Evolutionary conservation across 2,329 filamentous ascomycete genomes (phyloP).

Genomic region (Cytospora schulzeri): DNA sequence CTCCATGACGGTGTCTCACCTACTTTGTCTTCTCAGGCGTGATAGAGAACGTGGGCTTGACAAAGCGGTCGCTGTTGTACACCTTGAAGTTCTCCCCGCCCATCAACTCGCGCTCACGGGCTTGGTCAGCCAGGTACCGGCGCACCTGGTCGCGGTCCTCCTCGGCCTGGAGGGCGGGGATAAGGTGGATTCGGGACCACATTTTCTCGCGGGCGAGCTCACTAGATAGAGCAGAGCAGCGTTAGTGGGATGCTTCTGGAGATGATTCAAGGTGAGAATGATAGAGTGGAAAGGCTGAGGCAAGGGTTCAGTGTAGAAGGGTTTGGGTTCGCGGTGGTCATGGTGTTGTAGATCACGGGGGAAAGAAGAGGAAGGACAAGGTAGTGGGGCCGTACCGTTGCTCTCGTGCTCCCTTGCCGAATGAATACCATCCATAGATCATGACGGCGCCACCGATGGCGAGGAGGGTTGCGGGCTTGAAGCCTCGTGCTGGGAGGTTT

Average conservation of each 20-base stretch:
- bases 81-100: constrained; percentile 76
- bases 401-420: constrained; percentile 82
- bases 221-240: constrained; percentile 49
- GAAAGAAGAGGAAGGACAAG: constrained; percentile 9
- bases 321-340: background rate
- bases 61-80: constrained; percentile 87
- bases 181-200: constrained; percentile 95
- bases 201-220: constrained; percentile 97
- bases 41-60: constrained; percentile 77
- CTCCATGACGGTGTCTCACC: constrained; percentile 38
- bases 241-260: constrained; percentile 4
- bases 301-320: background rate
- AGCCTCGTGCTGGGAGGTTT: constrained; percentile 89
- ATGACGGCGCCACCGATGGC: constrained; percentile 76
- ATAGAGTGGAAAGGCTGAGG: constrained; percentile 14
- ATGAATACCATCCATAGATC: constrained; percentile 88
- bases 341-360: constrained; percentile 3
- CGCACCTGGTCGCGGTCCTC: constrained; percentile 95
- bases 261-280: background rate
- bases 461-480: constrained; percentile 80
- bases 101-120: constrained; percentile 85
- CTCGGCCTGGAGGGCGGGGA: constrained; percentile 91
- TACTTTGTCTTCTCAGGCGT: constrained; percentile 66
- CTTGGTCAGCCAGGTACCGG: constrained; percentile 81
- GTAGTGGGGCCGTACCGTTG: constrained; percentile 69